A percentile compares a stretch with the other conserved stretches of the same genome.
Evolutionary conservation across 192 early-diverging fungal species (phyloP).

Genomic region (Thamnidium elegans): DNA sequence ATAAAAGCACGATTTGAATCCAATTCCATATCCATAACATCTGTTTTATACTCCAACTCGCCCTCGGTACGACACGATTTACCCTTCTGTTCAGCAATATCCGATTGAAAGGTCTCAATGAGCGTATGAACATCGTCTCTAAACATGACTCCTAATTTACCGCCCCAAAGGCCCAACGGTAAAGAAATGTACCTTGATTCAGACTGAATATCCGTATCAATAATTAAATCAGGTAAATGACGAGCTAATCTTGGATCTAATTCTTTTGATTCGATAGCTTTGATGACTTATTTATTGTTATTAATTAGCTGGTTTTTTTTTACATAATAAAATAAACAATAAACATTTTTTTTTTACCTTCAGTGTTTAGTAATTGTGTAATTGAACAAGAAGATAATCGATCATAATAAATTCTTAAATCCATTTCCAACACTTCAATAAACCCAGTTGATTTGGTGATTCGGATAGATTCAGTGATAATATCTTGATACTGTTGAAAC

Average conservation of each 20-base stretch:
- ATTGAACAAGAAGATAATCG: neutral
- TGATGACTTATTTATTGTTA: neutral
- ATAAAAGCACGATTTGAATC: slow-evolving; percentile 19
- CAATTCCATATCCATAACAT: slow-evolving; percentile 17
- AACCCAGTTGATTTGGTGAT: slow-evolving; percentile 24
- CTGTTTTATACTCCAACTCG: slow-evolving; percentile 10
- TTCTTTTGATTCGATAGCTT: slow-evolving; percentile 15
- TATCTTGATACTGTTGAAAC: slow-evolving; percentile 11
- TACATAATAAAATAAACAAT: slow-evolving; percentile 4
- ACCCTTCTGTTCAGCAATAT: slow-evolving; percentile 3
- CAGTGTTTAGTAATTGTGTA: slow-evolving; percentile 22
- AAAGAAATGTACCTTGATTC: slow-evolving; percentile 22
- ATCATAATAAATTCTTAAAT: slow-evolving; percentile 24
- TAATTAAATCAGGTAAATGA: slow-evolving; percentile 8
- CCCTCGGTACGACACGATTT: neutral
- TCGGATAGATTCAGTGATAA: slow-evolving; percentile 21
- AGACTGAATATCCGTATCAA: neutral
- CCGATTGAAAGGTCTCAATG: slow-evolving; percentile 6
- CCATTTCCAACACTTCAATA: slow-evolving; percentile 34
- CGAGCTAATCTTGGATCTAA: slow-evolving; percentile 15
- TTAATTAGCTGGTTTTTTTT: neutral
- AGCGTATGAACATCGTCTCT: slow-evolving; percentile 22
- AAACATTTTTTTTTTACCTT: slow-evolving; percentile 16
- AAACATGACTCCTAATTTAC: slow-evolving; percentile 30
- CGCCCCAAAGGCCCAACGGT: slow-evolving; percentile 33